Base-by-base conservation (phyloP, 208 protist species). In the Trypanosoma boissoni region DNA sequence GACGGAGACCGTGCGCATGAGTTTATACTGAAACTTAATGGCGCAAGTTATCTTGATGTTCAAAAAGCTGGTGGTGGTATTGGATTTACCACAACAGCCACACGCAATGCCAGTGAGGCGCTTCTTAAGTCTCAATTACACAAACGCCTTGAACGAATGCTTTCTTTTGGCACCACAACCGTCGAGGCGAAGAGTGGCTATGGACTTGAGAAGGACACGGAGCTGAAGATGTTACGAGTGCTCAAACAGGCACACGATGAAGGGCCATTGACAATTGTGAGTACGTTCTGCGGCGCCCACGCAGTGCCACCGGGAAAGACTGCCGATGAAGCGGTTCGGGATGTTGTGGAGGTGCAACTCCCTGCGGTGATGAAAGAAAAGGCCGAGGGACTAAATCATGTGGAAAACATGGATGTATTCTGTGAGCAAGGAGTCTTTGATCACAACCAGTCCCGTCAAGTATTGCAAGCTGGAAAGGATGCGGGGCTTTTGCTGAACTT, bases 141-240 rank as follows among this genome's bases (percentile, higher is more conserved):
- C 12, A 24, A 36, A 42, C 41, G 89, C 18, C 45, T 96, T 16
- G 42, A 79, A 44, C 65, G 80, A 9, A 94, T 96, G 89, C 23
- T 96, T 1, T 50, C 52, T 3, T 43, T 55, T 24, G 89, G 89
- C 24, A 91, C 89, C 0, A 96, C 89, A 7, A 58, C 76, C 1
- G 53, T 93, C 1, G 89, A 96, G 45, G 80, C 63, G 26, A 96
- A 96, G 72, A 91, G 74, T 49, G 88, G 88, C 0, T 96, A 96
- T 69, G 89, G 89, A 2, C 67, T 96, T 1, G 81, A 94, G 12
- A 68, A 46, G 12, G 82, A 81, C n/a, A 90, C 79, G 9, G 89
- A 96, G 52, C 68, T 95, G 56, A 95, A 95, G 58, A 83, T 96
- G 88, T 65, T 96, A 21, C 80, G 84, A 32, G 85, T 94, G 9